Conservation (phyloP, 2,329 filamentous ascomycete genomes). For the Penicillium sp. region DNA sequence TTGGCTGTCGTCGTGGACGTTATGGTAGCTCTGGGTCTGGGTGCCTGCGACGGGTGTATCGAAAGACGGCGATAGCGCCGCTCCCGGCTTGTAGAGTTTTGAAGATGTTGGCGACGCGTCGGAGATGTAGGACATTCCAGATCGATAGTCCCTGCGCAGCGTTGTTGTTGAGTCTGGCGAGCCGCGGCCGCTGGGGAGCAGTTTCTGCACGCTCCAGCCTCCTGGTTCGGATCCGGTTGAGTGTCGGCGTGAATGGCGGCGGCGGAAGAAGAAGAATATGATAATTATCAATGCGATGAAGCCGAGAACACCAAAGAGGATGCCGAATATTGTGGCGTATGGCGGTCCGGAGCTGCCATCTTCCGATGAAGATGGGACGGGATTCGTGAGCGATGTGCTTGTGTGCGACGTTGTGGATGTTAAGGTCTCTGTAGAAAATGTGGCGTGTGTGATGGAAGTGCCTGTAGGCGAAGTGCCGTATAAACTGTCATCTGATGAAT, state of each 20-base stretch:
- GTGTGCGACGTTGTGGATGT: background rate
- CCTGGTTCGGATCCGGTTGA: background rate
- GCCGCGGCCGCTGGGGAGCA: slow-evolving; percentile 20
- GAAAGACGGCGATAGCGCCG: background rate
- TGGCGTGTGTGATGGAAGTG: background rate
- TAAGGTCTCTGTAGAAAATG: background rate
- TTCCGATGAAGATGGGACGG: slow-evolving; percentile 2
- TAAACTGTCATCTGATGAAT: background rate
- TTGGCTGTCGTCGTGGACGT: slow-evolving; percentile 2
- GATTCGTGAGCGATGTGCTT: background rate
- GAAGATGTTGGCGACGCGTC: slow-evolving; percentile 20
- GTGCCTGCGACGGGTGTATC: background rate
- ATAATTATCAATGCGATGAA: slow-evolving; percentile 31
- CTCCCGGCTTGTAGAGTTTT: slow-evolving; percentile 10
- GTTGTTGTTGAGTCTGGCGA: slow-evolving; percentile 25
- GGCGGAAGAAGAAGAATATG: slow-evolving; percentile 29
- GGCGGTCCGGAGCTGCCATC: slow-evolving; percentile 8
- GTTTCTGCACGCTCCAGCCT: slow-evolving; percentile 19
- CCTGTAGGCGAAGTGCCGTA: background rate
- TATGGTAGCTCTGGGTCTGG: background rate
- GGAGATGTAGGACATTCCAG: slow-evolving; percentile 17
- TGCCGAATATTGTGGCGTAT: slow-evolving; percentile 34
- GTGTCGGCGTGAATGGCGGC: slow-evolving; percentile 21
- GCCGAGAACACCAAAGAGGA: slow-evolving; percentile 33
- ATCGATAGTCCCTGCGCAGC: slow-evolving; percentile 22